Percentiles rank a stretch among this genome's conserved stretches.
Conservation (phyloP, 208 protist genomes). For the Trypanosoma scelopori region DNA sequence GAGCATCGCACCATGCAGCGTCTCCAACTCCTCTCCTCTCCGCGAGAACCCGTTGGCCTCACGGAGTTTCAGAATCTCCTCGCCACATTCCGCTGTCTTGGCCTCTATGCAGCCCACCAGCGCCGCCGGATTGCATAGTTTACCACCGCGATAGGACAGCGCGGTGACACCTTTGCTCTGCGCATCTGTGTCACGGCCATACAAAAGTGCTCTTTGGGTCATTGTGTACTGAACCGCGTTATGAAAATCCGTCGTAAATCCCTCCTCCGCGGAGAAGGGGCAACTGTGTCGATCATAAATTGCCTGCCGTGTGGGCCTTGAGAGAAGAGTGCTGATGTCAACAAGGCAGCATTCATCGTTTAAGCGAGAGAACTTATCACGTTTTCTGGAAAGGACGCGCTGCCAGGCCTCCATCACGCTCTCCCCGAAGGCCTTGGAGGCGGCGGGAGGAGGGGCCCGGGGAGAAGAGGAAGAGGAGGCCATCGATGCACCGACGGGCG, state of each 20-base stretch:
- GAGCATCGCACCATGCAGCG: constrained; percentile 18
- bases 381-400: constrained; percentile 12
- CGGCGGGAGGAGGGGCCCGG: no score
- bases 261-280: constrained; percentile 38
- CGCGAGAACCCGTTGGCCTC: not conserved
- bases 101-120: not conserved
- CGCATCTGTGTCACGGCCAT: constrained; percentile 3
- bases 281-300: constrained; percentile 54
- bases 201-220: constrained; percentile 38
- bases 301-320: constrained; percentile 30
- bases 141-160: not conserved
- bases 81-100: not conserved
- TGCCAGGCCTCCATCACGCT: constrained; percentile 3
- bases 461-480: not conserved
- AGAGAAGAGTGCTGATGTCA: constrained; percentile 4
- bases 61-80: not conserved
- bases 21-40: not conserved
- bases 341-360: not conserved
- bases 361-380: not conserved
- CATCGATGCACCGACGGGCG: not conserved
- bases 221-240: constrained; percentile 36
- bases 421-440: not conserved
- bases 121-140: not conserved
- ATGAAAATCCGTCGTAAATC: constrained; percentile 50
- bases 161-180: not conserved